These are phyloP conservation scores for Colletotrichum eremochloae DNA, from an alignment of 2,329 filamentous ascomycete genomes.

Conservation along the genomic window DNA sequence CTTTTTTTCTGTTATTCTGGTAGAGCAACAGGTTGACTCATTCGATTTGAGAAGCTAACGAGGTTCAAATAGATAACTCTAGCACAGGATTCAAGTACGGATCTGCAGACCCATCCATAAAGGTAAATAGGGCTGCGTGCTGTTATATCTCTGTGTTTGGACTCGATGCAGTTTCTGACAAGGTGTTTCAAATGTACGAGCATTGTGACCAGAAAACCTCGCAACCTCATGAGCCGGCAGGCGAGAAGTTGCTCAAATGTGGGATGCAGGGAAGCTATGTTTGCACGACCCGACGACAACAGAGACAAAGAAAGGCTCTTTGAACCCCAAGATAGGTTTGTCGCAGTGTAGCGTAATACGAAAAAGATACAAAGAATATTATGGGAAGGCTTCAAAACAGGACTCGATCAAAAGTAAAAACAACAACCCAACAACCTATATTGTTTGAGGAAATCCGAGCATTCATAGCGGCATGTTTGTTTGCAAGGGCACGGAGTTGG, in stretches of 20 bases:
- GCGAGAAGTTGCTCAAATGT: background rate
- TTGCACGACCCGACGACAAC: background rate
- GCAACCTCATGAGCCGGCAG: background rate
- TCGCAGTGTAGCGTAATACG: background rate
- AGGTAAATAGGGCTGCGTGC: background rate
- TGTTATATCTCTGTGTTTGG: background rate
- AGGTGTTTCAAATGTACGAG: background rate
- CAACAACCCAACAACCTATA: background rate
- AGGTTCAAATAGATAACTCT: background rate
- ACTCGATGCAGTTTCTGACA: too few species aligned
- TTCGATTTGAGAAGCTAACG: background rate
- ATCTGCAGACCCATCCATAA: background rate
- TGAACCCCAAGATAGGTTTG: background rate
- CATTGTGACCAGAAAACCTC: too few species aligned
- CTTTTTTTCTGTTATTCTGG: background rate
- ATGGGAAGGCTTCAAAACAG: background rate
- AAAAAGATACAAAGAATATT: background rate
- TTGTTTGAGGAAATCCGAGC: background rate
- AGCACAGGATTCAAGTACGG: background rate
- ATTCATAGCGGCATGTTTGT: background rate
- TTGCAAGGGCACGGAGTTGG: too few species aligned
- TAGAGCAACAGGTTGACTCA: background rate
- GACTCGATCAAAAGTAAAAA: background rate
- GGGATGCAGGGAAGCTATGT: background rate
- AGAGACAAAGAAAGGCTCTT: background rate